Evolutionary conservation across 371 early-diverging fungal genomes (phyloP), one percentile per base, ranked within the genome.

Genomic region (Mucor lusitanicus): DNA sequence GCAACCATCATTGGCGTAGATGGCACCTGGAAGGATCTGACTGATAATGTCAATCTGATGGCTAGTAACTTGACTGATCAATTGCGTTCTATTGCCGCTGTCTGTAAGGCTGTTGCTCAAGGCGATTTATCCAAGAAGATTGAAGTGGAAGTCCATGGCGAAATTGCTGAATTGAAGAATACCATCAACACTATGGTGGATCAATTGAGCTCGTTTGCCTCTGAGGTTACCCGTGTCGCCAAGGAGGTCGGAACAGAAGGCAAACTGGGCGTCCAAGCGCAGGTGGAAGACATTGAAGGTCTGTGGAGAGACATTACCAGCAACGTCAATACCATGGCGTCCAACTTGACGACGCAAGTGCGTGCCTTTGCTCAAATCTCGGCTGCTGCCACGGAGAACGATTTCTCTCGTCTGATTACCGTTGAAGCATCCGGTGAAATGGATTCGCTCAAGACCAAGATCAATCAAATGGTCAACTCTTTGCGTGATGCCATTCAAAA

Each of bases 361-460:
- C 82, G 90, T 37, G 88, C 88, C 0, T 88, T 86, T 66, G 86
- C 85, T 39, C 85, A 86, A 55, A 87, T 87, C 59, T 85, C 86
- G 23, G 83, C 84, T 5, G 85, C 88, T 15, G 88, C 88, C 3
- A 84, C 90, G 3, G 87, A 81, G 25, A 90, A 89, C n/a, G 89
- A 90, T 71, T 90, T 86, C 60, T 85, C 87, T n/a, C 80, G 80
- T n/a, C 75, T 87, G 61, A 90, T 91, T 67, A 91, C 90, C 2
- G 86, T 90, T 15, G 88, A 89, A 62, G 91, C 91, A 6, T 85
- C 86, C 46, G 91, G 91, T 62, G 91, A 91, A 77, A 90, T 90
- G 91, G 90, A 91, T 58, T 86, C 90, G 35, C 80, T 92, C 57
- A 91, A 92, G 71, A 88, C 89, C 28, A 90, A 91, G 77, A 91